Base-by-base conservation (phyloP, 2,329 filamentous ascomycete species). In the Aspergillus spinulosporus region DNA sequence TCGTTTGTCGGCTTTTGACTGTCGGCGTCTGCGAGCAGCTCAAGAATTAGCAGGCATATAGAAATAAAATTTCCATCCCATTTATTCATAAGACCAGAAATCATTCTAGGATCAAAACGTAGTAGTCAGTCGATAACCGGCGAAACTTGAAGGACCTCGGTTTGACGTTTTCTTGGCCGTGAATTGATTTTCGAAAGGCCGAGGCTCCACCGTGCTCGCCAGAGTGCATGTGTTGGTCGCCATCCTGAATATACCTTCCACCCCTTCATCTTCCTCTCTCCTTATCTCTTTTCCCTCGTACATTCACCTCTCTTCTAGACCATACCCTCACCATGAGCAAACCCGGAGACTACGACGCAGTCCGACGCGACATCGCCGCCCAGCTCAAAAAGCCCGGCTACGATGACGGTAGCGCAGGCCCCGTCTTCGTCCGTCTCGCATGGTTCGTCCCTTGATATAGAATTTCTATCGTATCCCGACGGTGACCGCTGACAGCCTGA, bases 331-430 rank as follows among this genome's bases (percentile, higher is more conserved):
- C 43, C 28, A 75, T 76, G 73, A 75, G 71, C 62, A 63, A 59
- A 40, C 56, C 65, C 42, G 65, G 70, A 45, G 72, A 76, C 61
- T 76, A 77, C 67, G 71, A 71, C 45, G 77, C 80, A 40, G 83
- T 86, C 63, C 78, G 78, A 48, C 77, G 78, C 62, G 82, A 84
- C 63, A 80, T 85, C 52, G 73, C 71, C 59, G 74, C 74, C 29
- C 76, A 84, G 53, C 72, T 86, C 46, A 74, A 82, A 58, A 82
- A 86, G 67, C 84, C 85, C 21, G 82, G 77, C 60, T 87, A 87
- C 68, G 85, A 87, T 63, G 84, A 88, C 71, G 85, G 84, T 14
- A 85, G 81, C 56, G 82, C 83, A 31, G 85, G 84, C 1, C 85
- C 84, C 0, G 82, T 87, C 0, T 80, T 87, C 49, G 83, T 87